Evolutionary conservation across 208 protist genomes (phyloP), one percentile per base, ranked within the genome.

Genomic region (Trypanosoma brucei): DNA sequence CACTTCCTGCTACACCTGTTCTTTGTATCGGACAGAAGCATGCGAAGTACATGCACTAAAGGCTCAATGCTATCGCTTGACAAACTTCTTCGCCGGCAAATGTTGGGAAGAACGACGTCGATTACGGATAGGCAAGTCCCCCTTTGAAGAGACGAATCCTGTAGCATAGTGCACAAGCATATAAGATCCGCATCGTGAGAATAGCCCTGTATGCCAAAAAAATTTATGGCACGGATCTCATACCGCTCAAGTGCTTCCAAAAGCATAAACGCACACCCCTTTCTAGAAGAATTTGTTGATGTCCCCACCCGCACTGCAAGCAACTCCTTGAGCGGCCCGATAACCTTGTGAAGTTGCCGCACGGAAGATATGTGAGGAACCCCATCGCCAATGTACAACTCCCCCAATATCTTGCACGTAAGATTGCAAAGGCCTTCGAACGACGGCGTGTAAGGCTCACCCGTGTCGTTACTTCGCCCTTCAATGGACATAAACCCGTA

Each of bases 101-200:
- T 59, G 22, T 7, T 34, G 7, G 1, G 8, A 48, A 68, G 37
- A 45, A 49, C 36, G 3, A 2, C 9, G 34, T 54, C 55, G 48
- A 55, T 22, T 35, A 44, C 36, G 31, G 14, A 7, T 11, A 59
- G 11, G 11, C 6, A 46, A 46, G 42, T 46, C 6, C 42, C 42
- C 42, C 11, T 11, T 46, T 11, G 42, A 46, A 11, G 11, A 11
- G 42, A 46, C 8, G 42, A 46, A 36, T 22, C 53, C 13, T 40
- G 39, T 5, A 67, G 40, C 54, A 59, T 11, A 53, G 11, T 44
- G 35, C 31, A 51, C 6, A 67, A 44, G 39, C 4, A 59, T 3
- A 30, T 14, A 59, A 67, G 5, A 59, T 59, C 40, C n/a, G 33
- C 14, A 56, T 68, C 46, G 14, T 46, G 6, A n/a, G 38, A 9